Conservation (phyloP, 305 asterid species). For the Rubia balearica region DNA sequence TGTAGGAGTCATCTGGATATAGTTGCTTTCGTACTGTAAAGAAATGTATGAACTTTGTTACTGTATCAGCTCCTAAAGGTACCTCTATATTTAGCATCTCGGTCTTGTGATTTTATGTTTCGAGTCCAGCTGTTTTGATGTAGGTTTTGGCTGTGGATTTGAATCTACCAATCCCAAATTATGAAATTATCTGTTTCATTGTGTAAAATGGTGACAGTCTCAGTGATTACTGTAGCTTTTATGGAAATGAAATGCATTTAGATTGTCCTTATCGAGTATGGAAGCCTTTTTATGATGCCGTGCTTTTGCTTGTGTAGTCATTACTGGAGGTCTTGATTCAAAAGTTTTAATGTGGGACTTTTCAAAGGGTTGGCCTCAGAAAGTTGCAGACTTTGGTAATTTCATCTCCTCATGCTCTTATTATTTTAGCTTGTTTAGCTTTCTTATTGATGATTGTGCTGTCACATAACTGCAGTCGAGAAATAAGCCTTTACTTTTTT, state of each 20-base stretch:
- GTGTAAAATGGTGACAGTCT: background rate
- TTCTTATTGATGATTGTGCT: background rate
- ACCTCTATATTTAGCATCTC: background rate
- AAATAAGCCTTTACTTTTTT: background rate
- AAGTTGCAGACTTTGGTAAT: slow-evolving; percentile 73
- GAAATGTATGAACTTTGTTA: too few species aligned
- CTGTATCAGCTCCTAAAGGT: background rate
- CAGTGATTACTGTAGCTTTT: background rate
- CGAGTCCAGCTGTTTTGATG: background rate
- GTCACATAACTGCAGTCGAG: background rate
- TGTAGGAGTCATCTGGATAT: background rate
- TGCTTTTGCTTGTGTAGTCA: slow-evolving; percentile 38
- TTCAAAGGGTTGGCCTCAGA: slow-evolving; percentile 74
- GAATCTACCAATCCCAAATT: background rate
- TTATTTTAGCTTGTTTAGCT: slow-evolving; percentile 3
- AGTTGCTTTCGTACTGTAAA: background rate
- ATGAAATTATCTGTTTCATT: background rate
- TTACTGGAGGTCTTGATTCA: slow-evolving; percentile 97
- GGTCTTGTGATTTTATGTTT: background rate
- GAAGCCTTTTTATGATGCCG: background rate
- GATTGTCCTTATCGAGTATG: background rate
- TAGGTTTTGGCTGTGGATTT: background rate
- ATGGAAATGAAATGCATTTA: background rate
- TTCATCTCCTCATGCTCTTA: slow-evolving; percentile 16
- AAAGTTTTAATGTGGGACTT: slow-evolving; percentile 89